Percentiles rank a stretch among this genome's conserved stretches.
phyloP scores from a whole-genome alignment of 805 yeast genomes.

The Debaryomyces hansenii region DNA sequence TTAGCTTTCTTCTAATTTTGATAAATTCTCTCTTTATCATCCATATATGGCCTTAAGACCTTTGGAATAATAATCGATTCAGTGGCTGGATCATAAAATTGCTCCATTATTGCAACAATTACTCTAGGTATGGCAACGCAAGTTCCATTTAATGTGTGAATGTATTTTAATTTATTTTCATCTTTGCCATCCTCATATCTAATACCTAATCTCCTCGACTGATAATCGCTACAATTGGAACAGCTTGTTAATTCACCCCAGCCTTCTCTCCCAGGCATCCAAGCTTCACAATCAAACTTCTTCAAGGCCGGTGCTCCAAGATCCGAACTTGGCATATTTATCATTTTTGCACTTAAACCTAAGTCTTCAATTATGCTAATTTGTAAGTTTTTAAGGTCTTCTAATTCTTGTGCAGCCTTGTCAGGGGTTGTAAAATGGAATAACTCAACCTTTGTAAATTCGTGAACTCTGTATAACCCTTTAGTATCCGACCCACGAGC shows the following conservation, averaged over 20 bases:
- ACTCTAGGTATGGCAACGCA: conserved; percentile 95
- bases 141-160: conserved; percentile 90
- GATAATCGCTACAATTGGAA: conserved; percentile 91
- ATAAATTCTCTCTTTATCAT: conserved; percentile 44
- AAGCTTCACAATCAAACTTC: conserved; percentile 92
- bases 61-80: conserved; percentile 63
- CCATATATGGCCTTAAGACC: conserved; percentile 72
- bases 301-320: conserved; percentile 91
- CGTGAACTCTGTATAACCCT: conserved; percentile 93
- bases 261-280: conserved; percentile 94
- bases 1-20: conserved; percentile 5
- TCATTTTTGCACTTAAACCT: conserved; percentile 77
- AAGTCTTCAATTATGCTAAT: conserved; percentile 59
- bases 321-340: conserved; percentile 88
- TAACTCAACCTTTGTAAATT: conserved; percentile 91
- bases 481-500: conserved; percentile 91
- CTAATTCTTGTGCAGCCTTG: conserved; percentile 51
- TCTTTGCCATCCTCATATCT: conserved; percentile 40
- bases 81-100: conserved; percentile 62
- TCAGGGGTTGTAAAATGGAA: conserved; percentile 67
- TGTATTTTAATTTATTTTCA: conserved; percentile 43
- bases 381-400: conserved; percentile 65
- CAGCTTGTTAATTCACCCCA: conserved; percentile 95
- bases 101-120: conserved; percentile 86
- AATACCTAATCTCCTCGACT: conserved; percentile 79